Base-by-base conservation (phyloP, 169 alveolate species). In the Cryptosporidium meleagridis region DNA sequence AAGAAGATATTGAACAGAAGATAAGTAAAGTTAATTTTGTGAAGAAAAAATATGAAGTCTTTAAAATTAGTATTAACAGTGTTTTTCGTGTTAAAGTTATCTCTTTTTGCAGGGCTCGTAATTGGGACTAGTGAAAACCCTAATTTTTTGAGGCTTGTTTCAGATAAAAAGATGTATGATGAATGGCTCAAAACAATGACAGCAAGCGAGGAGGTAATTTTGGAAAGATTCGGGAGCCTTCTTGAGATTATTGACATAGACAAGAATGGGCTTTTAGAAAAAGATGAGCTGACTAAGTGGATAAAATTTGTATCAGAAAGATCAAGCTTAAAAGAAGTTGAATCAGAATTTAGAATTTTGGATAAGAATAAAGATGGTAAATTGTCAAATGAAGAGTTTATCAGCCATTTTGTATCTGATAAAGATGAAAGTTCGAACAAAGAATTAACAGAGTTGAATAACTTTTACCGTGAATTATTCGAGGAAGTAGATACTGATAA, bases 131-230 rank as follows among this genome's bases (percentile, higher is more conserved):
- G 10, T 26, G 37, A 55, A 53, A 48, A n/a, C 23, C 53, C 58
- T 3, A 41, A 39, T 29, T 65, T 61, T 0, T 44, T 80, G 35
- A 80, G 31, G 18, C 45, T 80, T 4, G 75, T 65, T 59, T 41
- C 73, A 33, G 75, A 80, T 31, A 70, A 65, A 44, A 65, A 80
- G 69, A 59, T 61, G 65, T 80, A 80, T 23, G 70, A 62, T 23
- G 89, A 80, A 18, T 80, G 89, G 89, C 31, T 80, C 16, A 80
- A 80, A 31, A 80, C 89, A 12, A 41, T 80, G 70, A 62, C 80
- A 9, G 75, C 33, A 0, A 16, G 37, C 26, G 89, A 80, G 52
- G 75, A 80, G 16, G 16, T 67, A 2, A 62, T 80, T 59, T 29
- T 80, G 55, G 53, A 14, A 37, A 51, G 89, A 29, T 80, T 31